These are phyloP conservation scores for Cyamopsis tetragonoloba DNA, from an alignment of 306 rosid species.

Conservation along the genomic window DNA sequence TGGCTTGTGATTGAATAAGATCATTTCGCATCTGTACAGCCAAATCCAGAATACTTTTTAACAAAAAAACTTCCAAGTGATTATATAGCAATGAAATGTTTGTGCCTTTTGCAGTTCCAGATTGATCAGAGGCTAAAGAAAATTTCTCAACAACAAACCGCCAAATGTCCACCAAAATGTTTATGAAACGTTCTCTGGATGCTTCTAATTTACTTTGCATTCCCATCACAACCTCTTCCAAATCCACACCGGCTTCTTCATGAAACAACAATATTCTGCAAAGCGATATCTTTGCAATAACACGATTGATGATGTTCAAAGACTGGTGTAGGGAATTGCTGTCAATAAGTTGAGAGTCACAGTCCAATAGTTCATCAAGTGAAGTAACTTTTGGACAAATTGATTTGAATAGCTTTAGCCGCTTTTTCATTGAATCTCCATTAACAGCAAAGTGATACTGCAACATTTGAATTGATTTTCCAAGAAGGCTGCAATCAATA, in stretches of 20 bases:
- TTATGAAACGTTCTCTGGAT: conserved; percentile 48
- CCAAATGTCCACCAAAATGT: conserved; percentile 67
- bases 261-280: conserved; percentile 60
- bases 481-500: conserved; percentile 69
- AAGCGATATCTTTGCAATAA: conserved; percentile 61
- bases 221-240: conserved; percentile 34
- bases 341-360: conserved; percentile 41
- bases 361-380: conserved; percentile 55
- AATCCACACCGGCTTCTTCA: conserved; percentile 35
- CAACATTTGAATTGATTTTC: conserved; percentile 66
- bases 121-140: conserved; percentile 40
- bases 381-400: conserved; percentile 39
- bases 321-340: conserved; percentile 44
- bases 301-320: conserved; percentile 52
- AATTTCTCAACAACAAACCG: conserved; percentile 53
- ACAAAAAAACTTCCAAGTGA: conserved; percentile 57
- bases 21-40: conserved; percentile 41
- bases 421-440: conserved; percentile 52
- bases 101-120: conserved; percentile 35
- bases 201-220: conserved; percentile 31
- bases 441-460: conserved; percentile 48
- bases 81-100: conserved; percentile 44
- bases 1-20: conserved; percentile 48
- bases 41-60: conserved; percentile 55
- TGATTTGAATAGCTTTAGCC: conserved; percentile 55